Percentiles rank a stretch among this genome's conserved stretches.
Conservation (phyloP, 192 early-diverging fungal genomes). For the Gaertneriomyces sp. region DNA sequence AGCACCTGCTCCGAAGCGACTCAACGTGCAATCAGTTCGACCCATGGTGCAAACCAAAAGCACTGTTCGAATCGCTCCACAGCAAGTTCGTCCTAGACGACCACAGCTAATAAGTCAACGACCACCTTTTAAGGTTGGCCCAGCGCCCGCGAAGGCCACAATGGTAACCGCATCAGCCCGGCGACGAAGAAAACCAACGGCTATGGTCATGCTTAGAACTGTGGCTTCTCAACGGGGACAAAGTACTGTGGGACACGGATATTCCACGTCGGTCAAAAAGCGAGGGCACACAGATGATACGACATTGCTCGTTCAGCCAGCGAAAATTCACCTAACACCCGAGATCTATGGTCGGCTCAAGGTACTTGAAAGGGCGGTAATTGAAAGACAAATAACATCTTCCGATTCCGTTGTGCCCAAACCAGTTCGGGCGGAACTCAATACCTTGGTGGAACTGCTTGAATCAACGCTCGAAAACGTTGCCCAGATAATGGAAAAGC, state of each 20-base stretch:
- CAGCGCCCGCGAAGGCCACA: conserved; percentile 4
- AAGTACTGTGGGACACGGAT: not conserved
- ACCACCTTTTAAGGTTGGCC: conserved; percentile 22
- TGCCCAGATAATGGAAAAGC: too few species aligned
- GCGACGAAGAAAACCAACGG: too few species aligned
- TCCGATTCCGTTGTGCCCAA: too few species aligned
- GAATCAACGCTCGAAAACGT: too few species aligned
- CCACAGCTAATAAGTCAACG: not conserved
- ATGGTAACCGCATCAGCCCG: too few species aligned
- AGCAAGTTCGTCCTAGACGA: not conserved
- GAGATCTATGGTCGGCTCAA: too few species aligned
- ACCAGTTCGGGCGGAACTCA: too few species aligned
- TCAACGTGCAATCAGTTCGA: conserved; percentile 14
- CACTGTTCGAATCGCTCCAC: not conserved
- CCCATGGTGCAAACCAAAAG: not conserved
- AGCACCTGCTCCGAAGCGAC: not conserved
- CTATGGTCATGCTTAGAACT: not conserved
- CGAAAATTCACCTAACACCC: not conserved
- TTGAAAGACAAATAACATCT: too few species aligned
- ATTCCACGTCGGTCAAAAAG: not conserved
- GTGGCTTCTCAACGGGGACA: not conserved
- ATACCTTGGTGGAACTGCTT: too few species aligned
- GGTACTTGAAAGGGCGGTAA: too few species aligned
- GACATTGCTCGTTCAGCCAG: not conserved
- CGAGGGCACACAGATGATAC: not conserved